These are phyloP conservation scores for Pythium brachiatum DNA, from an alignment of 352 stramenopile species.

Conservation along the genomic window DNA sequence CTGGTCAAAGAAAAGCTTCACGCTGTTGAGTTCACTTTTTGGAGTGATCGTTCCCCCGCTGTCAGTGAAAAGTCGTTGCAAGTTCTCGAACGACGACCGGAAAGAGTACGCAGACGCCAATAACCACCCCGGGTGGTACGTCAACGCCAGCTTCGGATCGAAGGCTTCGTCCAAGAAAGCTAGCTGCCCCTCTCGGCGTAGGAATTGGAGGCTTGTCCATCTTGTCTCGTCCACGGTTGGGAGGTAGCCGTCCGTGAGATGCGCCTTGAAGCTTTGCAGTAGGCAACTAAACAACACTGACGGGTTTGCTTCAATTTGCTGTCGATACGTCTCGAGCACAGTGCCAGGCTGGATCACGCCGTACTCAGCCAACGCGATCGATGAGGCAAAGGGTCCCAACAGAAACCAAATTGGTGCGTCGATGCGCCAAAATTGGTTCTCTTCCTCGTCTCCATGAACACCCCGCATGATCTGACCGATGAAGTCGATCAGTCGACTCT, in stretches of 20 bases:
- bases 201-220: conserved; percentile 54
- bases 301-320: conserved; percentile 50
- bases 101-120: conserved; percentile 60
- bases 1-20: conserved; percentile 20
- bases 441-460: conserved; percentile 29
- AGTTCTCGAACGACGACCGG: conserved; percentile 42
- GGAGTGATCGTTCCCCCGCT: conserved; percentile 13
- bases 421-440: conserved; percentile 72
- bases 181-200: conserved; percentile 50
- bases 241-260: conserved; percentile 47
- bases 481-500: conserved; percentile 55
- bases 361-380: conserved; percentile 41
- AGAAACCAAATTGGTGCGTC: conserved; percentile 61
- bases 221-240: conserved; percentile 53
- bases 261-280: conserved; percentile 50
- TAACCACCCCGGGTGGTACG: conserved; percentile 38
- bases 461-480: conserved; percentile 72
- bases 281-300: conserved; percentile 57
- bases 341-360: conserved; percentile 15
- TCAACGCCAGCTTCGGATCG: conserved; percentile 46
- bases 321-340: conserved; percentile 45
- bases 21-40: conserved; percentile 23
- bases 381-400: conserved; percentile 59
- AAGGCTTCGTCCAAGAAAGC: conserved; percentile 52
- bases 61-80: conserved; percentile 31